These are phyloP conservation scores for Paradendryphiella salina DNA, from an alignment of 2,329 filamentous ascomycete genomes.

Conservation along the genomic window DNA sequence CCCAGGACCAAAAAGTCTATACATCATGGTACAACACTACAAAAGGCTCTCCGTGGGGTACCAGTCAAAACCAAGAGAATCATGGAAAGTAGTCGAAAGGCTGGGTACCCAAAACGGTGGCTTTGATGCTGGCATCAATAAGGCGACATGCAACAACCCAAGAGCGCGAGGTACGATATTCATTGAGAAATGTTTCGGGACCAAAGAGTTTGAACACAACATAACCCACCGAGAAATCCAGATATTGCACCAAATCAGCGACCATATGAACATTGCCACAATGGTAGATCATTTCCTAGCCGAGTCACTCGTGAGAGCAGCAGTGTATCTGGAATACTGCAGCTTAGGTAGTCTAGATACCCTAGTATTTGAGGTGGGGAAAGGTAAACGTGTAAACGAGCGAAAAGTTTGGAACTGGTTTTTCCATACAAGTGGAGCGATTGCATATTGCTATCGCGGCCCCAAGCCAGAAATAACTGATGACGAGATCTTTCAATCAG, in stretches of 20 bases:
- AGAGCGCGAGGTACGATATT: conserved; percentile 2
- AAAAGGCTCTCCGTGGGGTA: conserved; percentile 3
- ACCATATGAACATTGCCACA: conserved; percentile 11
- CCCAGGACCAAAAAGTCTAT: background rate
- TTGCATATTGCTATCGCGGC: conserved; percentile 21
- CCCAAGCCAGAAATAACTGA: conserved; percentile 7
- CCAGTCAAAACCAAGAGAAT: background rate
- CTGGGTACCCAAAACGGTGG: conserved; percentile 12
- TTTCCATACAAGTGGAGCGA: conserved; percentile 12
- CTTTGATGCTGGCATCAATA: conserved; percentile 12
- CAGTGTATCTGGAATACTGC: conserved; percentile 25
- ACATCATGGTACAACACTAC: conserved; percentile 2
- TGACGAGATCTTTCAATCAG: conserved; percentile 3
- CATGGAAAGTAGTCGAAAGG: conserved; percentile 1
- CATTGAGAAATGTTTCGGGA: conserved; percentile 21
- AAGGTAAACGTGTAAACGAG: conserved; percentile 7
- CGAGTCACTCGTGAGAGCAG: background rate
- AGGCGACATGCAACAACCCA: conserved; percentile 7
- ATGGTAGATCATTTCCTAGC: conserved; percentile 23
- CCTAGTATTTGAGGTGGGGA: background rate
- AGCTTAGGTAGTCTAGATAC: conserved; percentile 9
- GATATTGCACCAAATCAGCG: conserved; percentile 15
- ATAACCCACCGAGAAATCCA: conserved; percentile 15
- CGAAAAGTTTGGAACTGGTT: conserved; percentile 24
- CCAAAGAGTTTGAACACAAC: conserved; percentile 1